These are phyloP conservation scores for Pistacia vera DNA, from an alignment of 345 rosid species.

Conservation along the genomic window DNA sequence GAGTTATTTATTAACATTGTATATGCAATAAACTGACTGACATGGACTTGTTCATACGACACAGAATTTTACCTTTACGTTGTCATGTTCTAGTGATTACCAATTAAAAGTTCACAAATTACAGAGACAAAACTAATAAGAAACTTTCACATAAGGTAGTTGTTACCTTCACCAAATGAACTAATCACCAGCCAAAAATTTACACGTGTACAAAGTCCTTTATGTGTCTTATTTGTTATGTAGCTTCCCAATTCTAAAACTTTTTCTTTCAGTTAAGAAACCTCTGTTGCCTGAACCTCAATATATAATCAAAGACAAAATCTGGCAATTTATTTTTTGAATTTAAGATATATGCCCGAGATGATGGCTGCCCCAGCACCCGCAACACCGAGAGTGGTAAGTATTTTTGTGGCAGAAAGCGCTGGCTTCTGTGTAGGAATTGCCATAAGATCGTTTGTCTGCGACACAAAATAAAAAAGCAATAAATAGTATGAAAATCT, in stretches of 20 bases:
- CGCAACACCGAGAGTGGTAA: constrained; percentile 66
- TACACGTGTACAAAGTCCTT: not conserved
- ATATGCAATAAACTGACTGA: no score
- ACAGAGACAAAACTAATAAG: not conserved
- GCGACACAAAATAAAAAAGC: constrained; percentile 17
- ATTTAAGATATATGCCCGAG: constrained; percentile 60
- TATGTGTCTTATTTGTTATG: not conserved
- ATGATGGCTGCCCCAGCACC: constrained; percentile 73
- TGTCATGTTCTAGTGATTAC: not conserved
- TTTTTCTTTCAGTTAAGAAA: not conserved
- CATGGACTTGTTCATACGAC: no score
- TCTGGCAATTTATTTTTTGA: constrained; percentile 44
- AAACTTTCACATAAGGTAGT: not conserved
- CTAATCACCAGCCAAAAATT: not conserved
- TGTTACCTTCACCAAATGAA: constrained; percentile 2
- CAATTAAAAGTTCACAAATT: not conserved
- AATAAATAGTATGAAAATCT: not conserved
- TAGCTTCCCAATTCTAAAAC: not conserved
- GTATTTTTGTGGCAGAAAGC: constrained; percentile 48
- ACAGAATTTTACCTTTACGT: not conserved
- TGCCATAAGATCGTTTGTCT: constrained; percentile 73
- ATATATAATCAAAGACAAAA: not conserved
- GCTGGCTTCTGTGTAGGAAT: constrained; percentile 53
- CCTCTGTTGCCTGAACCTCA: not conserved
- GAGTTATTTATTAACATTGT: not conserved